Evolutionary conservation across 2,329 filamentous ascomycete species (phyloP).

Genomic region (Aspergillus intermedius): DNA sequence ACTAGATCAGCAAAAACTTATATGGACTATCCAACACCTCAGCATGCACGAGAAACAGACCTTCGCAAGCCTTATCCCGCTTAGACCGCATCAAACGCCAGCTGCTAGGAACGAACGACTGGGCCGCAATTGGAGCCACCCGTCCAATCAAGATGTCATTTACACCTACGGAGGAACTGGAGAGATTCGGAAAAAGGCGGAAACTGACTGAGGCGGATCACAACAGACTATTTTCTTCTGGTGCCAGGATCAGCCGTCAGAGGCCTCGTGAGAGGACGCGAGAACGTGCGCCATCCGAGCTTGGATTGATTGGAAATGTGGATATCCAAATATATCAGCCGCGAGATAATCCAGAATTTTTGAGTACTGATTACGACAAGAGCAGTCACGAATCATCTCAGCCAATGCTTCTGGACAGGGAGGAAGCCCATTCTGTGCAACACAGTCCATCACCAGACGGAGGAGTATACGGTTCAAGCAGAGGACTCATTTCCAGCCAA

Average conservation of each 20-base stretch:
- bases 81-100: conserved; percentile 25
- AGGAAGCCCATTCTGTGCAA: conserved; percentile 6
- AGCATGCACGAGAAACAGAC: neutral
- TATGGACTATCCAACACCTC: neutral
- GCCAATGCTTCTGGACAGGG: conserved; percentile 29
- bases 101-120: conserved; percentile 31
- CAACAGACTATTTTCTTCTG: conserved; percentile 14
- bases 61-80: conserved; percentile 2
- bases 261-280: conserved; percentile 2
- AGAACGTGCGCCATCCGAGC: conserved; percentile 2
- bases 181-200: conserved; percentile 30
- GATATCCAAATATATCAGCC: conserved; percentile 18
- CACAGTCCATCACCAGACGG: neutral
- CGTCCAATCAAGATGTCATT: conserved; percentile 31
- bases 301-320: conserved; percentile 9
- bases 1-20: neutral
- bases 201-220: conserved; percentile 27
- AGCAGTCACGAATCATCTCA: conserved; percentile 20
- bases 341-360: conserved; percentile 5
- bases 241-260: conserved; percentile 1
- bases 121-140: conserved; percentile 29
- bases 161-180: conserved; percentile 20
- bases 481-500: neutral
- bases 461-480: neutral
- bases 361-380: neutral